phyloP scores from a whole-genome alignment of 306 rosid species.

The Quercus glauca region DNA sequence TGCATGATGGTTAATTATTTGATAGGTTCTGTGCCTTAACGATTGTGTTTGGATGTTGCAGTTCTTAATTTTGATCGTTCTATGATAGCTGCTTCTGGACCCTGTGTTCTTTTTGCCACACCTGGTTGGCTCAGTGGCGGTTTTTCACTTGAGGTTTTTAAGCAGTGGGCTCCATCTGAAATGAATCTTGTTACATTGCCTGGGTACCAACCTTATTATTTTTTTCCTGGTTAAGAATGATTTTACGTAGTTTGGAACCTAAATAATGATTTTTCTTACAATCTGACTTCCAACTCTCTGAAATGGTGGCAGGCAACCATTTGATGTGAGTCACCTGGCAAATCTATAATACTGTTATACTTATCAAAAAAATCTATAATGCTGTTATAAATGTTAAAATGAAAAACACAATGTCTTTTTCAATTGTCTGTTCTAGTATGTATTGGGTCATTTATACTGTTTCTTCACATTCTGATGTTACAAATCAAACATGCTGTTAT shows the following conservation, averaged over 20 bases:
- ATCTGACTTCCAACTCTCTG: neutral
- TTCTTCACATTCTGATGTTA: neutral
- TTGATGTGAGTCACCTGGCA: neutral
- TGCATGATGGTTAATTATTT: conserved; percentile 11
- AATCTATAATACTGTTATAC: neutral
- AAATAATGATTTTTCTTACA: neutral
- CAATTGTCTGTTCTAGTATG: neutral
- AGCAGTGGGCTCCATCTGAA: conserved; percentile 93
- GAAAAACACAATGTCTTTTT: neutral
- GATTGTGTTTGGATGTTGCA: conserved; percentile 45
- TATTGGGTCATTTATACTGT: neutral
- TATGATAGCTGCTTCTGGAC: conserved; percentile 81
- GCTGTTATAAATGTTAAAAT: neutral
- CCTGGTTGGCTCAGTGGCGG: conserved; percentile 96
- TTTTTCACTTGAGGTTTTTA: conserved; percentile 87
- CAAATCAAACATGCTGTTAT: neutral
- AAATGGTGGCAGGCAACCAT: too few relatives aligned
- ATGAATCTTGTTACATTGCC: conserved; percentile 73
- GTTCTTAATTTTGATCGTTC: conserved; percentile 79
- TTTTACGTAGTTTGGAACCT: neutral
- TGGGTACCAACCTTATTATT: conserved; percentile 47
- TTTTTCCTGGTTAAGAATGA: neutral
- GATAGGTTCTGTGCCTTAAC: conserved; percentile 17
- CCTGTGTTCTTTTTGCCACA: conserved; percentile 97
- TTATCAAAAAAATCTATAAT: neutral